Base-by-base conservation (phyloP, 306 rosid species). In the Ceratonia siliqua region DNA sequence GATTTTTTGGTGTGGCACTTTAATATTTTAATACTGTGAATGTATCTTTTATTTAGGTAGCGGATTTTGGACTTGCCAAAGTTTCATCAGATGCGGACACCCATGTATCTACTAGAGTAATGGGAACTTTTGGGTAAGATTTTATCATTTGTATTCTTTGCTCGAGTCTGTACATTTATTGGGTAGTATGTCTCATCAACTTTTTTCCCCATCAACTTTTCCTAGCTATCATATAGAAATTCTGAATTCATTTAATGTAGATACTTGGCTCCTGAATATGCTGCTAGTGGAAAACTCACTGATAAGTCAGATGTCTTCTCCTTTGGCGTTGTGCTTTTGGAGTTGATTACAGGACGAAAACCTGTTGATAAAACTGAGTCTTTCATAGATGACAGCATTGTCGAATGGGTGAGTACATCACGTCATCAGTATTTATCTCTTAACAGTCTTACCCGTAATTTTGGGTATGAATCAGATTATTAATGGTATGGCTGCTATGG, bases 241-340 rank as follows among this genome's bases (percentile, higher is more conserved):
- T 64, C 69, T 30, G n/a, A 62, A 43, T 64, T 32, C 68, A 63
- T 62, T 63, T n/a, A 32, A 30, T 74, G 72, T 79, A 87, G 94
- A 36, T 85, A 89, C 81, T 17, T 89, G 59, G 91, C 91, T 74
- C 94, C 94, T 1, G 91, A 89, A 65, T 89, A 89, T 83, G 91
- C 88, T 36, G 70, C 84, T 13, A 87, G 91, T 20, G 91, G 94
- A 73, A 85, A 77, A 69, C 89, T 89, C 65, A 85, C 89, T 15
- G 89, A 85, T 49, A 89, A 85, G 77, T 83, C 91, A 24, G 88
- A 89, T 42, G 87, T 89, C 55, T 89, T 81, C 75, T 87, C 91
- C 35, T 87, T 61, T 72, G 94, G 94, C 21, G 88, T 89, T 41
- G 89, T 89, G 69, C 94, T 89, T 27, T 81, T 89, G 85, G 91